Evolutionary conservation across 2,329 filamentous ascomycete genomes (phyloP).

Genomic region (Pezicula radicicola): DNA sequence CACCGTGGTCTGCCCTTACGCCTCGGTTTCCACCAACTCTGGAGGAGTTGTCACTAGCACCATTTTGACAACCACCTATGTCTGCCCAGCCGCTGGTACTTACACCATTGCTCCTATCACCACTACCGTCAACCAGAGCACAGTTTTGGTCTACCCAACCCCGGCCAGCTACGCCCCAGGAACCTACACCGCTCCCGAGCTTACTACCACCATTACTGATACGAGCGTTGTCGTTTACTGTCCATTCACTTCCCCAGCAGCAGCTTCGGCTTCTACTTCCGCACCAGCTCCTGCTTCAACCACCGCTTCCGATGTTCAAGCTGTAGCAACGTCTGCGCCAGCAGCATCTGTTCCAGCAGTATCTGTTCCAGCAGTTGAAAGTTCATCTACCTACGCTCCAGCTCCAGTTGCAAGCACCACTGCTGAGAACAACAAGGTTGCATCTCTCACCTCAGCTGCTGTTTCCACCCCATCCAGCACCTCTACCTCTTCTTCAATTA

Average conservation of each 20-base stretch:
- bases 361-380: neutral
- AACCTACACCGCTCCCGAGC: conserved; percentile 68
- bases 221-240: conserved; percentile 68
- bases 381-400: conserved; percentile 33
- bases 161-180: conserved; percentile 64
- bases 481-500: conserved; percentile 5
- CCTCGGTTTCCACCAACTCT: conserved; percentile 55
- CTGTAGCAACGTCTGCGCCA: conserved; percentile 1
- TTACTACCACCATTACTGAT: conserved; percentile 65
- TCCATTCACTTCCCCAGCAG: conserved; percentile 54
- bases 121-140: conserved; percentile 53
- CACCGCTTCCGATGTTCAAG: conserved; percentile 15
- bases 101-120: conserved; percentile 72
- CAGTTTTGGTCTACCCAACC: conserved; percentile 61
- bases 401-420: conserved; percentile 6
- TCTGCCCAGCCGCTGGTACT: conserved; percentile 70
- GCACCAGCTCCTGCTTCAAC: conserved; percentile 25
- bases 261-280: conserved; percentile 22
- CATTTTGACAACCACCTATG: conserved; percentile 67
- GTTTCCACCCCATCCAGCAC: conserved; percentile 22
- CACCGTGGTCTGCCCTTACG: conserved; percentile 68
- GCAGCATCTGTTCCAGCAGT: too few species aligned
- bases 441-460: conserved; percentile 11
- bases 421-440: conserved; percentile 3
- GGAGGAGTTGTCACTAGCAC: conserved; percentile 61